Conservation (phyloP, 2,329 filamentous ascomycete genomes). For the Aureobasidium leucospermi region DNA sequence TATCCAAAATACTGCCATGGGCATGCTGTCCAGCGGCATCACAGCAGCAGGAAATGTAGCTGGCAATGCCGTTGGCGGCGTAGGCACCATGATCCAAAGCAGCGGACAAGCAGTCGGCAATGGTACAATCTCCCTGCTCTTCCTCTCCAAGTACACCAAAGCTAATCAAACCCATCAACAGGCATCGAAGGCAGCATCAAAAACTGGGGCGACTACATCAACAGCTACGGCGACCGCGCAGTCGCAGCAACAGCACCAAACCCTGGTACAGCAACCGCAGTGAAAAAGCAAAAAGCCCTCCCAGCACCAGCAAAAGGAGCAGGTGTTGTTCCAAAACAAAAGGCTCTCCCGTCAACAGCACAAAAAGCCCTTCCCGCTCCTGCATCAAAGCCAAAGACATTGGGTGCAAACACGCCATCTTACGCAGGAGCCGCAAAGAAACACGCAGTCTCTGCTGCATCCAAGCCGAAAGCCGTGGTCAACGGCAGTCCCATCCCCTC, state of each 20-base stretch:
- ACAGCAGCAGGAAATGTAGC: conserved; percentile 31
- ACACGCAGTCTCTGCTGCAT: not conserved
- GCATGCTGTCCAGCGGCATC: conserved; percentile 27
- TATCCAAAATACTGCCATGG: conserved; percentile 25
- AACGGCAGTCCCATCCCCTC: not conserved
- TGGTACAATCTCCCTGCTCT: conserved; percentile 18
- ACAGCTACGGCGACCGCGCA: conserved; percentile 27
- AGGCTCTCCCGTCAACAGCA: not conserved
- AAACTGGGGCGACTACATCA: conserved; percentile 28
- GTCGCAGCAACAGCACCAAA: conserved; percentile 26
- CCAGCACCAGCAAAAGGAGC: conserved; percentile 13
- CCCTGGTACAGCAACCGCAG: conserved; percentile 18
- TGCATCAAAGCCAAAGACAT: conserved; percentile 19
- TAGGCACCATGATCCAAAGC: conserved; percentile 27
- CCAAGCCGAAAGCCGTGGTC: not conserved
- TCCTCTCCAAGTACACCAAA: not conserved
- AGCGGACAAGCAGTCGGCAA: conserved; percentile 27
- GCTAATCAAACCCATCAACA: conserved; percentile 19
- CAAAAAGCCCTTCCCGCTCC: conserved; percentile 16
- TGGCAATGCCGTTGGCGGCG: conserved; percentile 31
- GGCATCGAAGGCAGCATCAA: conserved; percentile 28
- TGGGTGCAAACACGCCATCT: not conserved
- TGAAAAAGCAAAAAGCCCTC: conserved; percentile 15
- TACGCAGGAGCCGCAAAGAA: not conserved
- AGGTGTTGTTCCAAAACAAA: conserved; percentile 13